phyloP scores from a whole-genome alignment of 1,284 basidiomycete species.

The Pholiota adiposa region DNA sequence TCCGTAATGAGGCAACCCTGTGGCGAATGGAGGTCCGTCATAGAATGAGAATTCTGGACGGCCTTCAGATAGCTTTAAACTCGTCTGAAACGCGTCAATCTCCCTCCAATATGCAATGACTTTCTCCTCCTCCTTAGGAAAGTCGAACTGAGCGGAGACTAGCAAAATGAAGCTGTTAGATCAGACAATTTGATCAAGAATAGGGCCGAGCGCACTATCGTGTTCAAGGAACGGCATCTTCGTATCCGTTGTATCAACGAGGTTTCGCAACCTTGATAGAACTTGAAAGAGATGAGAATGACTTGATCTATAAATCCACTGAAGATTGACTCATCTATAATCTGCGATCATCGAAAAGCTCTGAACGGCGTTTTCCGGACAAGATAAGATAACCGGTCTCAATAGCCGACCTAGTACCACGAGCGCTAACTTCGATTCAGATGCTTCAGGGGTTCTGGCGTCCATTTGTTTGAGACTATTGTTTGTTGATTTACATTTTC shows the following conservation, averaged over 20 bases:
- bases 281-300: slow-evolving; percentile 7
- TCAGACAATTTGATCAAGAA: slow-evolving; percentile 1
- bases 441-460: too few species aligned
- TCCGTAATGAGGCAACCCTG: slow-evolving; percentile 96
- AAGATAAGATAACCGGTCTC: slow-evolving; percentile 4
- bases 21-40: slow-evolving; percentile 98
- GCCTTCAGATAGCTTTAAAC: slow-evolving; percentile 90
- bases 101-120: slow-evolving; percentile 93
- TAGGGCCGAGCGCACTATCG: slow-evolving; percentile 63
- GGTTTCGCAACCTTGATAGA: neutral
- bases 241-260: slow-evolving; percentile 4
- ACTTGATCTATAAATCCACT: slow-evolving; percentile 13
- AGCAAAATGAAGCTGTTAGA: slow-evolving; percentile 9
- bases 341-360: slow-evolving; percentile 12
- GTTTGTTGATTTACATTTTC: too few species aligned
- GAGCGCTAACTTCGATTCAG: neutral
- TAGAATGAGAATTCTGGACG: slow-evolving; percentile 93
- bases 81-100: slow-evolving; percentile 98
- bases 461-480: too few species aligned
- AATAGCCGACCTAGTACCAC: too few species aligned
- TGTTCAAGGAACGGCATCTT: slow-evolving; percentile 74
- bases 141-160: slow-evolving; percentile 84
- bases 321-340: slow-evolving; percentile 13
- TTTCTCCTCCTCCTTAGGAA: slow-evolving; percentile 92
- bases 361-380: slow-evolving; percentile 15